A percentile compares a stretch with the other conserved stretches of the same genome.
Conservation (phyloP, 441 rosid species). For the Hypseocharis bilobata region DNA sequence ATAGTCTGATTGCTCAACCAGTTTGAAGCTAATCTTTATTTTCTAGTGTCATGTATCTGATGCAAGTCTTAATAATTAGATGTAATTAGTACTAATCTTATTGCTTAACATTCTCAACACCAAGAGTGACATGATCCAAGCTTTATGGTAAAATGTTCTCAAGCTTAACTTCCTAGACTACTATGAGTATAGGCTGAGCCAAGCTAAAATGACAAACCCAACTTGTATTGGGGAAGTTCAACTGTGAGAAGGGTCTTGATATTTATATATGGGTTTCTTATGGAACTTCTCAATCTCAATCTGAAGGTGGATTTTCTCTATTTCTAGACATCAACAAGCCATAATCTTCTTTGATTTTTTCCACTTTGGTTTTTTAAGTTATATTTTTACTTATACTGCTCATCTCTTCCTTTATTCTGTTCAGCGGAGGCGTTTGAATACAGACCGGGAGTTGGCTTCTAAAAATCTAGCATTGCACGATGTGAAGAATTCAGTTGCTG, state of each 20-base stretch:
- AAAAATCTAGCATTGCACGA: conserved; percentile 56
- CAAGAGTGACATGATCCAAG: neutral
- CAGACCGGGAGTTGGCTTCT: conserved; percentile 38
- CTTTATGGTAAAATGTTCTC: neutral
- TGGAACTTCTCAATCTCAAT: conserved; percentile 3
- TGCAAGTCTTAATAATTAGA: neutral
- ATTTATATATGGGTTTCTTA: neutral
- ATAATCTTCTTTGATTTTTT: neutral
- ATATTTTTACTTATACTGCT: neutral
- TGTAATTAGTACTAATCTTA: neutral
- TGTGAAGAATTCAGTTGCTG: conserved; percentile 45
- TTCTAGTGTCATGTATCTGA: neutral
- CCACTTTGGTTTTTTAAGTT: neutral
- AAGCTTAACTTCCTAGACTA: conserved; percentile 4
- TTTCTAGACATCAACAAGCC: neutral
- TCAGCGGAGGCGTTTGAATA: conserved; percentile 49
- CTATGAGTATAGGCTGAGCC: conserved; percentile 1
- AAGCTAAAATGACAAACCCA: conserved; percentile 1
- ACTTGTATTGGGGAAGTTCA: neutral
- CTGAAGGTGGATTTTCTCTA: too few species aligned
- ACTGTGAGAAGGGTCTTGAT: neutral
- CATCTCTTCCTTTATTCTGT: conserved; percentile 21
- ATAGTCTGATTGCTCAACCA: neutral
- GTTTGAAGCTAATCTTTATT: neutral
- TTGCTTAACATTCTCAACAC: neutral